A percentile compares a stretch with the other conserved stretches of the same genome.
phyloP scores from a whole-genome alignment of 176 grass and related monocot genomes.

The Cenchrus americanus region DNA sequence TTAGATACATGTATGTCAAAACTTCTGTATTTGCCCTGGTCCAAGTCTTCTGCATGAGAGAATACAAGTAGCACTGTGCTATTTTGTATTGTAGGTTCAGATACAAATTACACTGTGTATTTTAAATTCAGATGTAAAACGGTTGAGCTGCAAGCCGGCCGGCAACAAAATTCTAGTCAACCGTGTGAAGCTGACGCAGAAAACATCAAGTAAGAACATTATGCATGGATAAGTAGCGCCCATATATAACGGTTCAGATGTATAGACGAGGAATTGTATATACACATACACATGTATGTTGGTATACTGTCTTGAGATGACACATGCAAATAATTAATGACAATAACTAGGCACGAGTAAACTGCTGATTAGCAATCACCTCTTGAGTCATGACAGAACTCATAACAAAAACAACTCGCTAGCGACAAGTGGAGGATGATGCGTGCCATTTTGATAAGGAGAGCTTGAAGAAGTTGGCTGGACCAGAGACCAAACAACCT shows the following conservation, averaged over 20 bases:
- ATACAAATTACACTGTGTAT: neutral
- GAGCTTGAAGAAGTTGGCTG: neutral
- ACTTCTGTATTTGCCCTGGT: neutral
- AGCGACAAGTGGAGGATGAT: neutral
- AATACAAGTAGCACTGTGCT: neutral
- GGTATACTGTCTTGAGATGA: neutral
- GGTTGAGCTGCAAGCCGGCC: neutral
- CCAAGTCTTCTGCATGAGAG: neutral
- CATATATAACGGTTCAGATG: neutral
- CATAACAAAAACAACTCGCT: neutral
- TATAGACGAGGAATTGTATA: constrained; percentile 3
- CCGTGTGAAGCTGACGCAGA: neutral
- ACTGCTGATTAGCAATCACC: neutral
- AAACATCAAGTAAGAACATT: neutral
- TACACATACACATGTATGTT: neutral
- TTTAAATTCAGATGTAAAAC: neutral
- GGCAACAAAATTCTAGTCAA: neutral
- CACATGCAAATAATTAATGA: neutral
- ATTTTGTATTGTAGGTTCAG: neutral
- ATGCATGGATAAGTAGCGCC: neutral
- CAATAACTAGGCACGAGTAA: constrained; percentile 4
- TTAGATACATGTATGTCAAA: neutral
- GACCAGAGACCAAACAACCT: constrained; percentile 1
- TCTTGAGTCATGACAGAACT: neutral
- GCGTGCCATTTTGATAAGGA: constrained; percentile 2